Evolutionary conservation across 495 filamentous ascomycete species (phyloP), one percentile per base, ranked within the genome.

Genomic region (Talaromyces nanjingensis): DNA sequence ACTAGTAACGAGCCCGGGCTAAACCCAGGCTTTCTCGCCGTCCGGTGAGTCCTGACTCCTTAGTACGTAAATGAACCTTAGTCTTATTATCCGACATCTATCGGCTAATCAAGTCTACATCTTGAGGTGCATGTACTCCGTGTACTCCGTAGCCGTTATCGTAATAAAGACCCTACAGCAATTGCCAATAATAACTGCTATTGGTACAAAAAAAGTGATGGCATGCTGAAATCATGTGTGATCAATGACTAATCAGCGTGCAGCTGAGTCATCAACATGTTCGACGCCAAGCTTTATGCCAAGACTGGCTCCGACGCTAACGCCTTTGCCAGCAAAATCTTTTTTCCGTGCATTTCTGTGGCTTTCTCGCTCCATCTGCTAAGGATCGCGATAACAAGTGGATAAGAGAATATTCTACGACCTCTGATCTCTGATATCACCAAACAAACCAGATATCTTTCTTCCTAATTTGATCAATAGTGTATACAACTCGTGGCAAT

Each of bases 321-420:
- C n/a, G 18, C 20, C 31, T 37, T 37, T 34, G 25, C 22, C 22
- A n/a, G 61, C 47, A 55, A 63, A 54, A 63, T 63, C 37, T 55
- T 63, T 54, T 52, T 63, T 63, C 56, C 56, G 56, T 37, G 14
- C 24, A 27, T 29, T 56, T 56, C 53, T 29, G 24, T 29, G 22
- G 53, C 53, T 56, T 56, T 56, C 53, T 37, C 31, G 6, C 12
- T 55, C 52, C 9, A 54, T 54, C 49, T 22, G 33, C 33, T 6
- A 37, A 37, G 11, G 3, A 14, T 42, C 37, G 37, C 37, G 37
- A 42, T 42, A 42, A 42, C 37, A 37, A 33, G 37, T 42, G 37
- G 37, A 16, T 42, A n/a, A 42, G 33, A 12, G 33, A 37, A 37
- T 37, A 12, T 37, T 37, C 33, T 37, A 31, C 22, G 22, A 24